These are phyloP conservation scores for Termitomyces heimii DNA, from an alignment of 768 basidiomycete species.

Conservation along the genomic window DNA sequence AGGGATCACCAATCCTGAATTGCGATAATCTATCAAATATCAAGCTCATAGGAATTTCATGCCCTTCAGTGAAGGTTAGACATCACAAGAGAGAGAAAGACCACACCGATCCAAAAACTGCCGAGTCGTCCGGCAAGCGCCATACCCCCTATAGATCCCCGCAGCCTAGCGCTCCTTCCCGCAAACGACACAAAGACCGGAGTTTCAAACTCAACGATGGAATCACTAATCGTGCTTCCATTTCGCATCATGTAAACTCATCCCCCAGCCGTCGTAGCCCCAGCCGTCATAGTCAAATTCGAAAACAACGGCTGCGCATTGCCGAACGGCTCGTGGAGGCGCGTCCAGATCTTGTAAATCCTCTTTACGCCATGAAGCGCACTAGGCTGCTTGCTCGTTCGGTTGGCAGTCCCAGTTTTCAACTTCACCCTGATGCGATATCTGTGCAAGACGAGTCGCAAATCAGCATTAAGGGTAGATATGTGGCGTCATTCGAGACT, in stretches of 20 bases:
- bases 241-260: background rate
- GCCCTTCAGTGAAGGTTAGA: background rate
- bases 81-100: background rate
- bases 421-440: background rate
- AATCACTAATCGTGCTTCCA: background rate
- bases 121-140: background rate
- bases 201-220: too few relatives aligned
- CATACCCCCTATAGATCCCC: background rate
- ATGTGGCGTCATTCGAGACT: conserved; percentile 14
- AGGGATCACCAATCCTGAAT: background rate
- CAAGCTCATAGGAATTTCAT: background rate
- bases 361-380: conserved; percentile 22
- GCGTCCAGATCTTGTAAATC: conserved; percentile 34
- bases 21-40: background rate
- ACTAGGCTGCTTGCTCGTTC: conserved; percentile 15
- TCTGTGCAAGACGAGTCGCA: background rate
- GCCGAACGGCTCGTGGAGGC: conserved; percentile 37
- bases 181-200: background rate
- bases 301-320: conserved; percentile 20
- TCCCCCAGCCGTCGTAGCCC: conserved; percentile 1
- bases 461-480: too few relatives aligned
- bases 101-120: background rate
- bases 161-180: background rate
- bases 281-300: conserved; percentile 9
- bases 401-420: background rate